phyloP scores from a whole-genome alignment of 139 green algal species.

The Chlamydomonas asymmetrica region DNA sequence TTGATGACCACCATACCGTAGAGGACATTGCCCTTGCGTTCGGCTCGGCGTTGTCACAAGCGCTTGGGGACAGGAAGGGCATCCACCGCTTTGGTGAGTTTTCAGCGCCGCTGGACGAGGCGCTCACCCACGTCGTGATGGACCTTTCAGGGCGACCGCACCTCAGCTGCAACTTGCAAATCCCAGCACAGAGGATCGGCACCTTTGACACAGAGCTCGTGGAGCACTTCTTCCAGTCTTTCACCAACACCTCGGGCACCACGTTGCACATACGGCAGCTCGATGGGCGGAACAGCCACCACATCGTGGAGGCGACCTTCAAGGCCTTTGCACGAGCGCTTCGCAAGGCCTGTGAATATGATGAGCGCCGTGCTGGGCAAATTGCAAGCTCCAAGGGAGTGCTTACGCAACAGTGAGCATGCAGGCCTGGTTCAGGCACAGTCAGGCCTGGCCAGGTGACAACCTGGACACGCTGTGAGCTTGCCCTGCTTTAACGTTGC shows the following conservation, averaged over 20 bases:
- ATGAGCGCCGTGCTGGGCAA: slow-evolving; percentile 76
- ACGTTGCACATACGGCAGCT: slow-evolving; percentile 91
- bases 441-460: no score
- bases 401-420: slow-evolving; percentile 87
- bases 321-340: slow-evolving; percentile 97
- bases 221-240: slow-evolving; percentile 97
- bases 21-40: slow-evolving; percentile 93
- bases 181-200: slow-evolving; percentile 90
- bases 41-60: slow-evolving; percentile 62
- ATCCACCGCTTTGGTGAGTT: slow-evolving; percentile 97
- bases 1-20: slow-evolving; percentile 99
- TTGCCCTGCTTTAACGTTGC: no score
- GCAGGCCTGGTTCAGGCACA: no score
- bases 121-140: slow-evolving; percentile 87
- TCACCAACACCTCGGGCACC: slow-evolving; percentile 91
- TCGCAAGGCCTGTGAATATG: slow-evolving; percentile 82
- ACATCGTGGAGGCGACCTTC: slow-evolving; percentile 99
- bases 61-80: slow-evolving; percentile 91
- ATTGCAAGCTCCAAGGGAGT: slow-evolving; percentile 92
- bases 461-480: no score
- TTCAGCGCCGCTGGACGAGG: slow-evolving; percentile 91
- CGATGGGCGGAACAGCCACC: slow-evolving; percentile 93
- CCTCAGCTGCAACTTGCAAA: slow-evolving; percentile 77
- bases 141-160: slow-evolving; percentile 94
- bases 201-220: slow-evolving; percentile 95